Conservation (phyloP, 805 yeast species). For the Kodamaea laetipori region DNA sequence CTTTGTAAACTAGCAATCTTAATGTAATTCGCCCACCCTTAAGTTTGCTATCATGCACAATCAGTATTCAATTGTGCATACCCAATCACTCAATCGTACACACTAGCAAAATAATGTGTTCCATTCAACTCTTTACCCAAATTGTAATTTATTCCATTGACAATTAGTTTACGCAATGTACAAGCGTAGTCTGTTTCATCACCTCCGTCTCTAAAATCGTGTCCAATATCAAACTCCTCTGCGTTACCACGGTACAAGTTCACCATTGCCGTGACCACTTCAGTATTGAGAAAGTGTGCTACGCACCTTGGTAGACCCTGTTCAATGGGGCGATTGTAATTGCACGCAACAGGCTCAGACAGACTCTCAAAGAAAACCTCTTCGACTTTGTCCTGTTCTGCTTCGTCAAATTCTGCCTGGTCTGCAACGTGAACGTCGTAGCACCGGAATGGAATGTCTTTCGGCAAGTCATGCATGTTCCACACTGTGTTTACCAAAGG, state of each 20-base stretch:
- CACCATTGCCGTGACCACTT: conserved; percentile 30
- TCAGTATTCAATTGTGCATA: too few species aligned
- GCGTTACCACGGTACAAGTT: conserved; percentile 45
- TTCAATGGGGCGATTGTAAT: conserved; percentile 15
- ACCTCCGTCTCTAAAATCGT: conserved; percentile 38
- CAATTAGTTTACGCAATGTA: not conserved
- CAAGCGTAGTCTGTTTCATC: conserved; percentile 19
- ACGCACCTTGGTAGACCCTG: conserved; percentile 25
- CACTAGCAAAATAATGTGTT: conserved; percentile 36
- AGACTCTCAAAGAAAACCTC: conserved; percentile 26
- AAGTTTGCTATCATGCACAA: too few species aligned
- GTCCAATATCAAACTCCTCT: conserved; percentile 33
- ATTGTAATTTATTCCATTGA: not conserved
- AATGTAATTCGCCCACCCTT: too few species aligned
- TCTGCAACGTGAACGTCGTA: conserved; percentile 34
- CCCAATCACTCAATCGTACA: conserved; percentile 28
- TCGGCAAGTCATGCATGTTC: conserved; percentile 34
- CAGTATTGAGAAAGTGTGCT: conserved; percentile 37
- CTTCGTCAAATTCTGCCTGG: conserved; percentile 40
- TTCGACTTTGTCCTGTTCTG: conserved; percentile 14
- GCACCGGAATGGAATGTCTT: conserved; percentile 36
- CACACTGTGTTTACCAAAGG: conserved; percentile 30
- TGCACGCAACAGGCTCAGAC: conserved; percentile 17
- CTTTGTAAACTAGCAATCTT: too few species aligned
- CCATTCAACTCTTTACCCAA: conserved; percentile 41